Evolutionary conservation across 2,329 filamentous ascomycete species (phyloP).

Genomic region (Fusarium pininemorale): DNA sequence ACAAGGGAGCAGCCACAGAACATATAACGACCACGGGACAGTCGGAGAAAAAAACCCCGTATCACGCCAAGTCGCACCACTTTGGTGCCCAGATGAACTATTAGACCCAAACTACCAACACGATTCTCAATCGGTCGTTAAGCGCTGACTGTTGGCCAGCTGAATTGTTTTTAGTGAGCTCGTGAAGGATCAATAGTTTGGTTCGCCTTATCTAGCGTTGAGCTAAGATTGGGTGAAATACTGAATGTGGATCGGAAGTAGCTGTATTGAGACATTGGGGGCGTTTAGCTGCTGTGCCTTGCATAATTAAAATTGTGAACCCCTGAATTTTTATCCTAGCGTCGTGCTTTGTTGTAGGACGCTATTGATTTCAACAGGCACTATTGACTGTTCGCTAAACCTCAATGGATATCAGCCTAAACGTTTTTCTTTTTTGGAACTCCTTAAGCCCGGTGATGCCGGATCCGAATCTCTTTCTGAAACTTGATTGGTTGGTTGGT

Average conservation of each 20-base stretch:
- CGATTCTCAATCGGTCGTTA: not conserved
- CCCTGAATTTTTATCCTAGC: not conserved
- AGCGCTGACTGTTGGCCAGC: not conserved
- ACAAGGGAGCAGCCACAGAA: not conserved
- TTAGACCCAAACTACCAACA: not conserved
- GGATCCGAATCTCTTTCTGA: fast-evolving
- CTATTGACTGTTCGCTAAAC: not conserved
- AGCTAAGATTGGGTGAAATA: not conserved
- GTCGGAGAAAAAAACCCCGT: not conserved
- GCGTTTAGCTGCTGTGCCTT: not conserved
- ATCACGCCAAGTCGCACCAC: not conserved
- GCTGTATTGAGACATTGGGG: not conserved
- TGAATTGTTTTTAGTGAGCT: not conserved
- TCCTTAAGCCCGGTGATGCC: not conserved
- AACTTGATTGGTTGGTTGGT: not conserved
- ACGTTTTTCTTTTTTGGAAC: not conserved
- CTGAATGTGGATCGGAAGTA: not conserved
- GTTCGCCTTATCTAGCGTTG: not conserved
- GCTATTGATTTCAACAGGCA: not conserved
- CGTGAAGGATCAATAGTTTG: not conserved
- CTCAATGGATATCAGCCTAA: not conserved
- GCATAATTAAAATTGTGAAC: not conserved
- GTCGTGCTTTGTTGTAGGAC: not conserved
- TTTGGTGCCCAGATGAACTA: not conserved
- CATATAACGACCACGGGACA: not conserved